Percentiles rank a stretch among this genome's conserved stretches.
Evolutionary conservation across 345 rosid species (phyloP).

Genomic region (Rubroshorea leprosula): DNA sequence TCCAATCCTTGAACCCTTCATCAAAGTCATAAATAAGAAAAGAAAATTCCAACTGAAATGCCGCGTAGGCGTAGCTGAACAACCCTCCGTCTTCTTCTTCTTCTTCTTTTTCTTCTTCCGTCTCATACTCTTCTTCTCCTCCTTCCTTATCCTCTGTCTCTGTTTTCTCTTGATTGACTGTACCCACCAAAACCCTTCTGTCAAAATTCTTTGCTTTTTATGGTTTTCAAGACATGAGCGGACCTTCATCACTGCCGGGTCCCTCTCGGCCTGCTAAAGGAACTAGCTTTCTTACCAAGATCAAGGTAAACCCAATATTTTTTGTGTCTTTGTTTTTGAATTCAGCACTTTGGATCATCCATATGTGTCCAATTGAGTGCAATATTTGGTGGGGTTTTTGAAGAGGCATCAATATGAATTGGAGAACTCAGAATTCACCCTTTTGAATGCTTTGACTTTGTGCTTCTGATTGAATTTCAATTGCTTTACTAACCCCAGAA

Average conservation of each 20-base stretch:
- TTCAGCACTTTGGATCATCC: background rate
- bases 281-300: slow-evolving; percentile 21
- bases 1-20: too few species aligned
- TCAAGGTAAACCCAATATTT: slow-evolving; percentile 32
- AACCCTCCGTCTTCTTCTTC: background rate
- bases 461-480: background rate
- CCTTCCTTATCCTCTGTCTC: background rate
- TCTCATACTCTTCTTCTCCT: too few species aligned
- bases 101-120: background rate
- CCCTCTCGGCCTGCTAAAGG: slow-evolving; percentile 21
- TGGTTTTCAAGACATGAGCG: slow-evolving; percentile 27
- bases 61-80: background rate
- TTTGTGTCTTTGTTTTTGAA: background rate
- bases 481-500: background rate
- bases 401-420: background rate
- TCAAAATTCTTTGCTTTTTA: background rate
- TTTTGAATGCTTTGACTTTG: background rate
- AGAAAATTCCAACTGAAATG: background rate
- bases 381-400: background rate
- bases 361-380: background rate
- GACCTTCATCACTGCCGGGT: slow-evolving; percentile 27
- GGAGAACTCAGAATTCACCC: too few species aligned
- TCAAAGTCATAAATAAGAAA: too few species aligned
- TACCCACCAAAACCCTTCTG: background rate
- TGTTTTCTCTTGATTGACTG: background rate